Base-by-base conservation (phyloP, 2,329 filamentous ascomycete species). In the Ascosphaera acerosa region DNA sequence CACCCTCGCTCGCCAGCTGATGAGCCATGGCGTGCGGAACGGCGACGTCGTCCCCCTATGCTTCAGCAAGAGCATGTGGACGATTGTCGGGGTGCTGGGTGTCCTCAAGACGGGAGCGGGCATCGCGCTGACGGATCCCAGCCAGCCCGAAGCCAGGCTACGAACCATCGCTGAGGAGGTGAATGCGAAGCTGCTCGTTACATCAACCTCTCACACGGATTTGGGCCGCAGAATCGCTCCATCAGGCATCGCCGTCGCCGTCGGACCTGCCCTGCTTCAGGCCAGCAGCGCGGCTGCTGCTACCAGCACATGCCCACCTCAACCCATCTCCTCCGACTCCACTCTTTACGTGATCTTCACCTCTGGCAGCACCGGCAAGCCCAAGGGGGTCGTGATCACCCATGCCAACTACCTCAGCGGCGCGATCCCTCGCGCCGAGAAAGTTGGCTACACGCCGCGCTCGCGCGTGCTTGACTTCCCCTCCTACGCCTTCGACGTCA, bases 381-480 rank as follows among this genome's bases (percentile, higher is more conserved):
- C 60, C 0, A 65, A 66, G 33, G 70, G 68, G 2, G 61, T 72
- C 12, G 62, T 67, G 20, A 66, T 72, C 32, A 64, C 61, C 1
- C 71, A 76, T 36, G 48, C 51, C 1, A 61, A 67, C 0, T 57
- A 72, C 3, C 63, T 65, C 0, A 66, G 66, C 0, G 58, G 60
- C 4, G 60, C 66, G 15, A 44, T 58, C 7, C 56, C 58, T 0
- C 63, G 69, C 35, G 63, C 59, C 0, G 45, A 53, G 1, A 57
- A 61, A 0, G 51, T 70, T 5, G 54, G 56, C 2, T 64, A 51
- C 32, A 55, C 55, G 4, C 46, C 53, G 0, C 46, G 57, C 1
- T 70, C 66, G 4, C 56, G 72, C 2, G 65, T 73, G 9, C 59
- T 70, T n/a, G 61, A 66, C 36, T 57, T 65, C 34, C 63, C 62